Evolutionary conservation across 208 protist genomes (phyloP).

Genomic region (Tritrichomonas musculus): DNA sequence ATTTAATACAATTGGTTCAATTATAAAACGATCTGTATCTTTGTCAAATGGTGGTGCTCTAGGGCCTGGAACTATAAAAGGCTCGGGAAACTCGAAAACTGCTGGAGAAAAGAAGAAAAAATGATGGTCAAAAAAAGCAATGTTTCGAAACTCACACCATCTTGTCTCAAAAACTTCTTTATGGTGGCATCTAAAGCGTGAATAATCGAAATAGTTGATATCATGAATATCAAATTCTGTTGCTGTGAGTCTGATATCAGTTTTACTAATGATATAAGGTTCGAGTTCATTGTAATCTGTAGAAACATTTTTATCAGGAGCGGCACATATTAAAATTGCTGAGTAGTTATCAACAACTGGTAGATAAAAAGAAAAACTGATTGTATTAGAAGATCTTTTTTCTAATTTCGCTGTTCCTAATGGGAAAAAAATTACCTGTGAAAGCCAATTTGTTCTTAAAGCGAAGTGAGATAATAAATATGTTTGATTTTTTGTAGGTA

Average conservation of each 20-base stretch:
- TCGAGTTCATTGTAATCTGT: neutral
- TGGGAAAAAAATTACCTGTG: neutral
- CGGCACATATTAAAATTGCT: neutral
- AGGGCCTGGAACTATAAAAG: neutral
- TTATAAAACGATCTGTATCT: neutral
- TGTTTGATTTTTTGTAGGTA: too few species aligned
- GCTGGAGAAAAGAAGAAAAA: constrained; percentile 19
- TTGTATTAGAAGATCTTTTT: too few species aligned
- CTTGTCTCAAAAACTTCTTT: neutral
- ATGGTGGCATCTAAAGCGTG: neutral
- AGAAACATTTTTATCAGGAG: neutral
- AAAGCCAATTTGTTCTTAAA: neutral
- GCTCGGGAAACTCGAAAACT: neutral
- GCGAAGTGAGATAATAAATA: neutral
- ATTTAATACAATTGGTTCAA: neutral
- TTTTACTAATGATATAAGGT: neutral
- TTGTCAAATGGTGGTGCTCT: constrained; percentile 19
- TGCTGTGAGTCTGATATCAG: neutral
- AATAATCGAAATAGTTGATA: neutral
- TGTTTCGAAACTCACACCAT: neutral
- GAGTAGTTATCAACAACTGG: neutral
- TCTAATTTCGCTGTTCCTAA: neutral
- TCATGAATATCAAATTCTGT: neutral
- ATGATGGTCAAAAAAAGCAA: neutral
- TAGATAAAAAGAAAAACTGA: neutral